These are phyloP conservation scores for Klebsormidium nitens DNA, from an alignment of 139 green algal species.

Conservation along the genomic window DNA sequence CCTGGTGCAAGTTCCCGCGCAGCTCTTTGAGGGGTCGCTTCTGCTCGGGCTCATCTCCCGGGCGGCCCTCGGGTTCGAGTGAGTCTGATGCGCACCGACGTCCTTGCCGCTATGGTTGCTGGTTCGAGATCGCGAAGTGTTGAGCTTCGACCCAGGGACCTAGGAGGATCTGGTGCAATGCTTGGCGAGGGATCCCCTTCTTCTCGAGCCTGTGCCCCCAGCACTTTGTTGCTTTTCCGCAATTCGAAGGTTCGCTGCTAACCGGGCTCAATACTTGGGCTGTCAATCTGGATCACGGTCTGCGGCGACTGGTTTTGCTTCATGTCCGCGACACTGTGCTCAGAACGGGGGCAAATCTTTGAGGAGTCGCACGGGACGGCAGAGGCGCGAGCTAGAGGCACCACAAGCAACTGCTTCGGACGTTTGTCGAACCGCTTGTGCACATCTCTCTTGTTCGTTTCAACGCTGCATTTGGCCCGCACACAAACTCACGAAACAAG, in stretches of 20 bases:
- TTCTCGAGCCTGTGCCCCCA: not conserved
- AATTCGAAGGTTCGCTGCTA: not conserved
- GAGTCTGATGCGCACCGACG: not conserved
- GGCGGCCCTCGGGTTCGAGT: constrained; percentile 30
- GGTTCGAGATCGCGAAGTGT: no score
- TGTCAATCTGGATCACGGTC: no score
- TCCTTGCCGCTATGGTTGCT: not conserved
- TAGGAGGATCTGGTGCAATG: not conserved
- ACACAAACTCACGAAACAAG: not conserved
- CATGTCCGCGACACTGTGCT: no score
- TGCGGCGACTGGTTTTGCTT: no score
- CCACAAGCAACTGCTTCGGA: no score
- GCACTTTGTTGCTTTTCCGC: not conserved
- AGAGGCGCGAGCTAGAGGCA: no score
- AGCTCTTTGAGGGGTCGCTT: constrained; percentile 34
- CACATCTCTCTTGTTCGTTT: not conserved
- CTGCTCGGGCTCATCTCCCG: constrained; percentile 15
- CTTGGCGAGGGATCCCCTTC: not conserved
- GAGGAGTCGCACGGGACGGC: no score
- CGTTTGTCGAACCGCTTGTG: not conserved
- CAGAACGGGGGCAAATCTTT: no score
- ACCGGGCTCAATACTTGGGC: no score
- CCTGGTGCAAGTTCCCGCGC: constrained; percentile 25
- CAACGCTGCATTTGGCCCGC: no score
- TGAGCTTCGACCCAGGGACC: not conserved